Base-by-base conservation (phyloP, 768 basidiomycete genomes). In the Russula brevipes region DNA sequence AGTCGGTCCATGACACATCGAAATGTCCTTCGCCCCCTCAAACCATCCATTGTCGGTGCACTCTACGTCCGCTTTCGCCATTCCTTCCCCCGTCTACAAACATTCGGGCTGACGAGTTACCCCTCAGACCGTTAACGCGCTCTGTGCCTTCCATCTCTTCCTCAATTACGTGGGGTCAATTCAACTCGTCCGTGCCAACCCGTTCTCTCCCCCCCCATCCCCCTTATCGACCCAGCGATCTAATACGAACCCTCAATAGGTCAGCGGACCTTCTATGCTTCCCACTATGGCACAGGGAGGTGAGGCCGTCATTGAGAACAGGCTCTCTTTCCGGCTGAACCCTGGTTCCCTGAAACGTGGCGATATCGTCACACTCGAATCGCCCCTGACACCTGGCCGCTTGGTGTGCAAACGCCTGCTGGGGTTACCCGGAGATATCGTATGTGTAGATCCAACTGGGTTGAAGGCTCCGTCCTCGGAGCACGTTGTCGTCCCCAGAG, bases 371-470 rank as follows among this genome's bases (percentile, higher is more conserved):
- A 83, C 86, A 14, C 76, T 88, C 36, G 80, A 78, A 57, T 91
- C 90, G 2, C 92, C 94, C 11, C 71, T 85, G 52, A 80, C 85
- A 59, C 89, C 88, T 2, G 74, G 75, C 4, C 81, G 81, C 52
- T 76, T 85, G 35, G 82, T 96, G 41, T 95, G 92, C 76, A 98
- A 98, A 77, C 85, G 96, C 46, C 77, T 98, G 11, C 80, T 96
- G 41, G 96, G 94, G 2, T 76, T 98, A 30, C 89, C 94, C 30
- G 95, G 96, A 4, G 96, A 98, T 74, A 76, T 86, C 41, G 72
- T 98, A 36, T 93, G 91, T 64, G 88, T 94, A 24, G 94, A 98
- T 72, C 95, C 95, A 19, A 87, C 87, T 4, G 88, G 88, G 4
- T 66, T 73, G 55, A 76, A 76, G 54, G 85, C 83, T 9, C 83